Percentiles rank a stretch among this genome's conserved stretches.
Evolutionary conservation across 805 yeast species (phyloP).

Genomic region (Candida montana): DNA sequence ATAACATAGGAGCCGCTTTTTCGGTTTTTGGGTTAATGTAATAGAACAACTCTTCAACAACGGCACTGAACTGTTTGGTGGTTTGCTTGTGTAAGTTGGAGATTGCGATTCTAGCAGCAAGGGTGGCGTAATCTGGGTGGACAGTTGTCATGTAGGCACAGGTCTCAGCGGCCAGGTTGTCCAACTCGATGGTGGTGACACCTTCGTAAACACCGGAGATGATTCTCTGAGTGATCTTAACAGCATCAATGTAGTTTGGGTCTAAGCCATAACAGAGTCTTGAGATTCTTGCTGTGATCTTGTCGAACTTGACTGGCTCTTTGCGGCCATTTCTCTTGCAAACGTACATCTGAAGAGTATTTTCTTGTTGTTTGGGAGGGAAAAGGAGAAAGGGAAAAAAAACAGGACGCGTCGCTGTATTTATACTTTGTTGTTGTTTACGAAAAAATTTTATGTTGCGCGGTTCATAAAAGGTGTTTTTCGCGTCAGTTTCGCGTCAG

Average conservation of each 20-base stretch:
- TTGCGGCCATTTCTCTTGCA: conserved; percentile 89
- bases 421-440: conserved; percentile 4
- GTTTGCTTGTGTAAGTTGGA: conserved; percentile 94
- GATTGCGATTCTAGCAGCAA: conserved; percentile 94
- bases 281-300: conserved; percentile 91
- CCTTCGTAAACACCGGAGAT: conserved; percentile 96
- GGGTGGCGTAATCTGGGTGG: conserved; percentile 94
- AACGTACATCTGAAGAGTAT: conserved; percentile 55
- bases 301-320: conserved; percentile 93
- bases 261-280: conserved; percentile 94
- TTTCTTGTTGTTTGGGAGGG: not conserved
- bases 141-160: conserved; percentile 97
- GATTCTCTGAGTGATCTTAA: conserved; percentile 91
- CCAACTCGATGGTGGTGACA: conserved; percentile 87
- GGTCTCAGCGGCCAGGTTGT: conserved; percentile 87
- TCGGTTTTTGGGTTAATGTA: conserved; percentile 81
- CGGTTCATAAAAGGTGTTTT: not conserved
- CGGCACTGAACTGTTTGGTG: conserved; percentile 77
- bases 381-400: conserved; percentile 1
- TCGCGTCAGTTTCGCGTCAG: conserved; percentile 10
- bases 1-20: conserved; percentile 52
- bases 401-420: conserved; percentile 8
- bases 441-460: not conserved
- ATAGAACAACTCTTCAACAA: conserved; percentile 62
- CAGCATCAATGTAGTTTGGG: conserved; percentile 88